Evolutionary conservation across 306 rosid species (phyloP).

Genomic region (Cucumis cinereus): DNA sequence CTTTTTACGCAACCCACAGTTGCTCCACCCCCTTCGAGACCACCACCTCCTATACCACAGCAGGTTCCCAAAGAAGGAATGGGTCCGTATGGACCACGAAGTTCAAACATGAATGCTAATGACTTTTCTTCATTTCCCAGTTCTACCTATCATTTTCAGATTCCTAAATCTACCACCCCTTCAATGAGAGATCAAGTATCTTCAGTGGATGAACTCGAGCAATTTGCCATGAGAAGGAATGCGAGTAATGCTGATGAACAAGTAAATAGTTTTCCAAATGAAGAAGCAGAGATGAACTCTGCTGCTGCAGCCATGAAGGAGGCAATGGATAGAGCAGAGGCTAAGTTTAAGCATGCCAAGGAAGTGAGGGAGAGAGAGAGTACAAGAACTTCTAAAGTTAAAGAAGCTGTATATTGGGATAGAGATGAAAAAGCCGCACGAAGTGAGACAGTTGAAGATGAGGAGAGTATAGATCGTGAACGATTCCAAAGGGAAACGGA

Average conservation of each 20-base stretch:
- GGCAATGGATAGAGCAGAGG: constrained; percentile 96
- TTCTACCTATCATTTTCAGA: constrained; percentile 39
- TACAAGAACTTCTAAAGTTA: constrained; percentile 56
- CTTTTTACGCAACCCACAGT: constrained; percentile 82
- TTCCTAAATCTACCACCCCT: constrained; percentile 41
- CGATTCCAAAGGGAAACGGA: constrained; percentile 54
- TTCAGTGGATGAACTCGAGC: constrained; percentile 60
- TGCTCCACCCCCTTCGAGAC: constrained; percentile 98
- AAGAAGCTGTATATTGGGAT: constrained; percentile 51
- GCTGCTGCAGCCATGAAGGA: constrained; percentile 98
- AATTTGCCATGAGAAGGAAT: constrained; percentile 53
- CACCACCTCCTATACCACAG: constrained; percentile 93
- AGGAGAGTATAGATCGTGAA: constrained; percentile 55
- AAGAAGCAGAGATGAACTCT: constrained; percentile 80
- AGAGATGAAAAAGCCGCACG: constrained; percentile 45
- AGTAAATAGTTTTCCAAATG: constrained; percentile 47
- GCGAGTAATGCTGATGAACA: constrained; percentile 39
- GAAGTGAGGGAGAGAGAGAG: constrained; percentile 84
- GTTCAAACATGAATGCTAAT: constrained; percentile 44
- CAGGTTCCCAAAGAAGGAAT: constrained; percentile 42
- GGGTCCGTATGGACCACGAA: constrained; percentile 28
- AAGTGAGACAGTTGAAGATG: constrained; percentile 42
- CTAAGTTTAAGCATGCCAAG: constrained; percentile 82
- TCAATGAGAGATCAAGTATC: constrained; percentile 32
- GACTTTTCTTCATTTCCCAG: constrained; percentile 47